These are phyloP conservation scores for Wickerhamiella qilinensis DNA, from an alignment of 805 yeast species.

Conservation along the genomic window DNA sequence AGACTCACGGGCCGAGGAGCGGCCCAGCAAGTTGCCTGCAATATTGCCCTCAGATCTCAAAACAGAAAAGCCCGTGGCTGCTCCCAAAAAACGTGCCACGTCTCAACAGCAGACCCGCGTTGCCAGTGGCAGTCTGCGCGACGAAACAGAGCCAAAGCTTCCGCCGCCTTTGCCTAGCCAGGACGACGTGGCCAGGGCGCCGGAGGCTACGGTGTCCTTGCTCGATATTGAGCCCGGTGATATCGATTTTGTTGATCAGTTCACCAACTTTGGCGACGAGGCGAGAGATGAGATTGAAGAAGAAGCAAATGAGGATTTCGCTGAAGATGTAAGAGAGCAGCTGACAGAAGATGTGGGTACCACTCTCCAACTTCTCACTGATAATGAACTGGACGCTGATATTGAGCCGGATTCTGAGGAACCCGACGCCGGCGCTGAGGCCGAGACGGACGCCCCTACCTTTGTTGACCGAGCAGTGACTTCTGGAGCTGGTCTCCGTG, in stretches of 20 bases:
- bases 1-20: neutral
- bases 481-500: neutral
- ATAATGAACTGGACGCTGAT: neutral
- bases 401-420: neutral
- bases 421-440: constrained; percentile 1
- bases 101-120: too few relatives aligned
- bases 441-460: constrained; percentile 3
- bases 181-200: too few relatives aligned
- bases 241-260: constrained; percentile 1
- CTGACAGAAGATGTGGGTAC: neutral
- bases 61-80: neutral
- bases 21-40: constrained; percentile 2
- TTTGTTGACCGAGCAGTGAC: too few relatives aligned
- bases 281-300: neutral
- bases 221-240: neutral
- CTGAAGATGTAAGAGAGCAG: neutral
- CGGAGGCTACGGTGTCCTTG: neutral
- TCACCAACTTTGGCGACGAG: constrained; percentile 1
- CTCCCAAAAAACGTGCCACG: neutral
- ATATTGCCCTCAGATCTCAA: too few relatives aligned
- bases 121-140: too few relatives aligned
- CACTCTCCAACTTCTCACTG: neutral
- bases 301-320: neutral
- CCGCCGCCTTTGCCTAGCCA: too few relatives aligned
- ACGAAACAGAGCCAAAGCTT: neutral